Percentiles rank a stretch among this genome's conserved stretches.
phyloP scores from a whole-genome alignment of 495 filamentous ascomycete species.

The Oidiodendron maius region DNA sequence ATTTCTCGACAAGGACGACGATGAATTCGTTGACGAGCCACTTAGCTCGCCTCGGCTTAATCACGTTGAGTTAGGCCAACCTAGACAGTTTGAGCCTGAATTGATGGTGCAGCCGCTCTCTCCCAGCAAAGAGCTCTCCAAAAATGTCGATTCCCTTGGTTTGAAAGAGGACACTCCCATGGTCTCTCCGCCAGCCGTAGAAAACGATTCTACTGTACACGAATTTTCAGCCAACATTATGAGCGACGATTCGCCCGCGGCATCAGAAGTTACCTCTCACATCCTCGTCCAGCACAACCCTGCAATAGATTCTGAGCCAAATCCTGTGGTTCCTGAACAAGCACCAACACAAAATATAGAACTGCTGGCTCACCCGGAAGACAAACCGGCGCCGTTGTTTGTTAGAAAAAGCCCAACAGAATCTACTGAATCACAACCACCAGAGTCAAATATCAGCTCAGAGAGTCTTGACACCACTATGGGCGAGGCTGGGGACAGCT shows the following conservation, averaged over 20 bases:
- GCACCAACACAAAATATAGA: background rate
- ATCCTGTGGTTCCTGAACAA: background rate
- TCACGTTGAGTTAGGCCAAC: slow-evolving; percentile 29
- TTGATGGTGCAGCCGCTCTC: slow-evolving; percentile 44
- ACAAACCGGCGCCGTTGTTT: slow-evolving; percentile 66
- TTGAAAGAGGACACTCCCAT: slow-evolving; percentile 19
- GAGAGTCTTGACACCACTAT: slow-evolving; percentile 24
- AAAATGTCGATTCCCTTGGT: slow-evolving; percentile 14
- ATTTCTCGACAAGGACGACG: slow-evolving; percentile 50
- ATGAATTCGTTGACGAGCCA: slow-evolving; percentile 68
- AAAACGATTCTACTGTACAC: slow-evolving; percentile 3
- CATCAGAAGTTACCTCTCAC: slow-evolving; percentile 4
- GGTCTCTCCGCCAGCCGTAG: slow-evolving; percentile 11
- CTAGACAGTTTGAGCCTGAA: slow-evolving; percentile 35
- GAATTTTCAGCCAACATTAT: background rate
- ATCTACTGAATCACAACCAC: background rate
- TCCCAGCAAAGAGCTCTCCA: slow-evolving; percentile 33
- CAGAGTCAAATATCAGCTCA: slow-evolving; percentile 11
- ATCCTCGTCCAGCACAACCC: background rate
- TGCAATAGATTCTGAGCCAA: background rate
- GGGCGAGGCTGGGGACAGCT: slow-evolving; percentile 21
- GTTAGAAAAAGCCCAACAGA: slow-evolving; percentile 20
- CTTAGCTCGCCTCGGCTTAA: slow-evolving; percentile 51
- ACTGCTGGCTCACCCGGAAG: slow-evolving; percentile 48
- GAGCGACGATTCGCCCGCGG: slow-evolving; percentile 7